Percentiles rank a stretch among this genome's conserved stretches.
phyloP scores from a whole-genome alignment of 768 basidiomycete genomes.

The Exidia glandulosa region DNA sequence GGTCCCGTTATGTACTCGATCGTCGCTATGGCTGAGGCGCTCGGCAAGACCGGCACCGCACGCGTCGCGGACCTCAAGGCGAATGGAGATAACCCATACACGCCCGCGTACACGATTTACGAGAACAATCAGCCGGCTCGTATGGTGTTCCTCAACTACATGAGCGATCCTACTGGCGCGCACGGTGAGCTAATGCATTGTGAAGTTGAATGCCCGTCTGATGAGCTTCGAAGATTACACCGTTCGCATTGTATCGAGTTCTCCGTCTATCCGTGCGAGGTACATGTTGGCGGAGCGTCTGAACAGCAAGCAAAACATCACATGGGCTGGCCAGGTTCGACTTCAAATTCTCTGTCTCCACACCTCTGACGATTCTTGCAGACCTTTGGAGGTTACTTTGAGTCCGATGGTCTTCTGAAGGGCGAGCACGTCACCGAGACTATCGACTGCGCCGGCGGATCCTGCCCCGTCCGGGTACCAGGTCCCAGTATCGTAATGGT shows the following conservation, averaged over 20 bases:
- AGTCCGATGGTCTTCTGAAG: conserved; percentile 56
- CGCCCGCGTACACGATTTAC: conserved; percentile 63
- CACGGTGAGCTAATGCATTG: conserved; percentile 36
- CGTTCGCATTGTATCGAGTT: conserved; percentile 43
- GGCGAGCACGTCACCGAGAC: conserved; percentile 46
- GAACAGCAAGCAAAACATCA: conserved; percentile 39
- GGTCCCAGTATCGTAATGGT: conserved; percentile 70
- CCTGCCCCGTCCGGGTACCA: conserved; percentile 49
- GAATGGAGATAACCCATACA: conserved; percentile 37
- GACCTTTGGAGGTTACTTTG: conserved; percentile 49
- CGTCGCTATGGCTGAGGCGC: conserved; percentile 55
- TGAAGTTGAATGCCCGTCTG: conserved; percentile 27
- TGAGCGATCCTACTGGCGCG: conserved; percentile 46
- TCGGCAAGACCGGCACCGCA: conserved; percentile 53
- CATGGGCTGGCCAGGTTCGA: conserved; percentile 57
- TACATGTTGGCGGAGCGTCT: background rate
- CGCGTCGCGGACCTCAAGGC: conserved; percentile 57
- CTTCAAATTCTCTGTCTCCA: background rate
- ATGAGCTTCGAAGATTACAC: conserved; percentile 25
- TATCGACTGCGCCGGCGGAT: conserved; percentile 39
- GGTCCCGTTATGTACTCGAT: conserved; percentile 67
- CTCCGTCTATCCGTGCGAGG: conserved; percentile 2
- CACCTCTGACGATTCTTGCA: background rate
- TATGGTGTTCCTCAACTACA: conserved; percentile 63
- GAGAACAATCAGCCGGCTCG: conserved; percentile 53